Conservation (phyloP, 805 yeast species). For the Zygotorulaspora sp. region DNA sequence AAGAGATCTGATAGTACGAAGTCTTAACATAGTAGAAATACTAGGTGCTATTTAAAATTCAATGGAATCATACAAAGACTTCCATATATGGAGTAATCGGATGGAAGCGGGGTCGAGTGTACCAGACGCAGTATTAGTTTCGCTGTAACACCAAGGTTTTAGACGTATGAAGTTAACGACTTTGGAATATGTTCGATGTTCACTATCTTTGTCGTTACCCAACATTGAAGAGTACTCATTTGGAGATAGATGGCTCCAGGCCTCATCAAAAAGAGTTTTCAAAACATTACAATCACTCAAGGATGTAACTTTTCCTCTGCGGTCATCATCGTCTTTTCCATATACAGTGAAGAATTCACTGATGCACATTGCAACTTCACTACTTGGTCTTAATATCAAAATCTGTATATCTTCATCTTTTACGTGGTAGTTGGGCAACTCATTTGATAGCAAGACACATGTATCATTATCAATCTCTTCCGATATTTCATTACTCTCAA, state of each 20-base stretch:
- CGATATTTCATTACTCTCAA: slow-evolving; percentile 23
- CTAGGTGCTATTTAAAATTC: no score
- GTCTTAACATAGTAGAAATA: no score
- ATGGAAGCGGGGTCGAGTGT: background rate
- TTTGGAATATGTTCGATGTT: slow-evolving; percentile 10
- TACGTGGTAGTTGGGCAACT: slow-evolving; percentile 1
- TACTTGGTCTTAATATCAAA: slow-evolving; percentile 28
- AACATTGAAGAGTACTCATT: slow-evolving; percentile 18
- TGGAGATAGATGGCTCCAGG: slow-evolving; percentile 31
- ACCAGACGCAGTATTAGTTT: background rate
- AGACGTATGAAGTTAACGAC: slow-evolving; percentile 24
- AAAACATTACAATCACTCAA: slow-evolving; percentile 25
- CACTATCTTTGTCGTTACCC: background rate
- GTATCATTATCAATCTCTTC: slow-evolving; percentile 36
- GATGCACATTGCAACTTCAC: slow-evolving; percentile 32
- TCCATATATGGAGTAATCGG: background rate
- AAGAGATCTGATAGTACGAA: no score
- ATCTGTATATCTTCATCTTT: slow-evolving; percentile 17
- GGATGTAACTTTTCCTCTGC: slow-evolving; percentile 14
- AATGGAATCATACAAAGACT: no score
- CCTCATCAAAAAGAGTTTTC: slow-evolving; percentile 29
- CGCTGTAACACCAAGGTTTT: slow-evolving; percentile 24
- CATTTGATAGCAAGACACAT: slow-evolving; percentile 32
- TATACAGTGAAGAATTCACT: slow-evolving; percentile 34
- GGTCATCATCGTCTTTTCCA: slow-evolving; percentile 19